Base-by-base conservation (phyloP, 1,284 basidiomycete genomes). In the Binderoboletus segoi region DNA sequence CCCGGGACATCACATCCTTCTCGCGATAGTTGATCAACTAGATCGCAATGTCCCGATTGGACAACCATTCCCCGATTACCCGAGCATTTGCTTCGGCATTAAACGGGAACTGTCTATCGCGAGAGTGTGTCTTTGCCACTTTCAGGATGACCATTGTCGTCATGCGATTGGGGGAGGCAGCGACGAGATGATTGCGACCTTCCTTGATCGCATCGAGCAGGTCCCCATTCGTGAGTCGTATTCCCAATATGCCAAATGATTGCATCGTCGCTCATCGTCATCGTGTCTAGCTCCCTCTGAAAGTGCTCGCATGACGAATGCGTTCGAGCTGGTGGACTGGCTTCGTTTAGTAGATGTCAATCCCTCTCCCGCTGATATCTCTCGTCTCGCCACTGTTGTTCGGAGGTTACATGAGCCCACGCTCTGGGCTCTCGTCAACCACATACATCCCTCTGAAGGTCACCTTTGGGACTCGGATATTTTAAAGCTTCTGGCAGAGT, bases 321-420 rank as follows among this genome's bases (percentile, higher is more conserved):
- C 85, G 0, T 82, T 75, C 51, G 81, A 83, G 54, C 70, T 89
- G 1, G 74, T 88, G 12, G 85, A 88, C 61, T 82, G 79, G 79
- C 57, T 86, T 33, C 82, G 86, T 42, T 68, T 88, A 2, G 61
- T 76, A 2, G 73, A 77, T 18, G 66, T 69, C 24, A 65, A 69
- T 1, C 61, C 81, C 4, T 64, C 67, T 20, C 24, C 69, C 1
- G 57, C 63, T 0, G 76, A 83, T 32, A 63, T 84, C 12, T 62
- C 61, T n/a, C 76, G 77, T 12, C 63, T 86, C 3, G 63, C 75
- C 1, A 50, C 56, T 7, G 67, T 77, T 1, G 56, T 88, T 23
- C 62, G 68, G 20, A 72, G 69, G 16, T 69, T 83, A n/a, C 66
- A 83, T 57, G 64, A 67, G 2, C 74, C 78, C 0, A 75, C 79